Evolutionary conservation across 1,284 basidiomycete genomes (phyloP).

Genomic region (Gomphus bonarii): DNA sequence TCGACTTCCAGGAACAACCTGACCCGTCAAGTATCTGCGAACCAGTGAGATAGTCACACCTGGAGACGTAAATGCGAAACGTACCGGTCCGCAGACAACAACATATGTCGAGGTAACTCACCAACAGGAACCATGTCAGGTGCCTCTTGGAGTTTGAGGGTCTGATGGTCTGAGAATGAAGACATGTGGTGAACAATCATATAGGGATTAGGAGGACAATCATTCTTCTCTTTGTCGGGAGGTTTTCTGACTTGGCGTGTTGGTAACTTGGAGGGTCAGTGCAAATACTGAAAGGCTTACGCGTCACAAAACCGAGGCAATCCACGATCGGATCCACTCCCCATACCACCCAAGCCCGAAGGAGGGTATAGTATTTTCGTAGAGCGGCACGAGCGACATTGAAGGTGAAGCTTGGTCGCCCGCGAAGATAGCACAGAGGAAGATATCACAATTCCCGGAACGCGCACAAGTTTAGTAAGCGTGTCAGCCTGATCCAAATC

Average conservation of each 20-base stretch:
- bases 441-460: slow-evolving; percentile 98
- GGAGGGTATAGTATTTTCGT: slow-evolving; percentile 76
- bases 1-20: slow-evolving; percentile 89
- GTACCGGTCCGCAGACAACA: slow-evolving; percentile 78
- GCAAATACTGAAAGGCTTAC: slow-evolving; percentile 18
- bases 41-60: neutral
- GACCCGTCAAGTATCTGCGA: slow-evolving; percentile 65
- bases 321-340: slow-evolving; percentile 68
- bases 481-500: slow-evolving; percentile 55
- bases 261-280: neutral
- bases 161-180: slow-evolving; percentile 92
- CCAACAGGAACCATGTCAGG: slow-evolving; percentile 99
- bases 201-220: slow-evolving; percentile 94
- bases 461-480: slow-evolving; percentile 91
- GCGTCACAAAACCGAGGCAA: slow-evolving; percentile 82
- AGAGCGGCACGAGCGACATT: slow-evolving; percentile 85
- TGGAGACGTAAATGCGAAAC: slow-evolving; percentile 6
- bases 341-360: slow-evolving; percentile 81
- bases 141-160: slow-evolving; percentile 95
- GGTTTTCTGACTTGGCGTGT: slow-evolving; percentile 23
- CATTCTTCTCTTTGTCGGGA: slow-evolving; percentile 73
- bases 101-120: slow-evolving; percentile 93
- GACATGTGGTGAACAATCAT: slow-evolving; percentile 95
- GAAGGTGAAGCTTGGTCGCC: slow-evolving; percentile 85
- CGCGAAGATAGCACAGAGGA: slow-evolving; percentile 90